These are phyloP conservation scores for Leishmania amazonensis DNA, from an alignment of 208 protist genomes.

Conservation along the genomic window DNA sequence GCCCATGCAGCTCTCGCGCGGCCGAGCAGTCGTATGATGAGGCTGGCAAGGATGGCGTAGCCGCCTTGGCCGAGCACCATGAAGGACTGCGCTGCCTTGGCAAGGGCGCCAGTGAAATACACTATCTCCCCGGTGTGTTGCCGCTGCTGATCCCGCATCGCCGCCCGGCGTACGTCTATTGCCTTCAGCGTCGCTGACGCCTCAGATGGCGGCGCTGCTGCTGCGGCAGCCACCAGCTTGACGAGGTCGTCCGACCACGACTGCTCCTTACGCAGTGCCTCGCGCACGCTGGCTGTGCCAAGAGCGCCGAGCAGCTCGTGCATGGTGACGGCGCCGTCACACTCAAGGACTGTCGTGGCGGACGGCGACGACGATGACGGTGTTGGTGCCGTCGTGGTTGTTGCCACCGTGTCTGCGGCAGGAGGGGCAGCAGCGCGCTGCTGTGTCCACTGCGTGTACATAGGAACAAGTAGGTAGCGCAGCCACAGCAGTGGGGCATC, in stretches of 20 bases:
- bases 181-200: not conserved
- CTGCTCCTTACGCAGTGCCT: slow-evolving; percentile 18
- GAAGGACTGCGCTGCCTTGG: slow-evolving; percentile 28
- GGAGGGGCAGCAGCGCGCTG: slow-evolving; percentile 8
- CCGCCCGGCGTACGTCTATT: not conserved
- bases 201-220: not conserved
- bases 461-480: slow-evolving; percentile 28
- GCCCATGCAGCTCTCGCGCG: slow-evolving; percentile 22
- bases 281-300: slow-evolving; percentile 8
- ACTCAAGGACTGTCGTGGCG: not conserved
- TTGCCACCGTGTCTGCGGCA: not conserved
- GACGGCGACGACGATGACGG: not conserved
- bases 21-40: slow-evolving; percentile 15
- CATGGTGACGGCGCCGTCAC: slow-evolving; percentile 14
- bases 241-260: slow-evolving; percentile 8
- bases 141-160: slow-evolving; percentile 12
- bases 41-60: slow-evolving; percentile 8
- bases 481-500: slow-evolving; percentile 36
- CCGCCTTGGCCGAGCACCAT: slow-evolving; percentile 20
- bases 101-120: slow-evolving; percentile 30
- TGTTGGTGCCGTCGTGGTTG: not conserved
- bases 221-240: not conserved
- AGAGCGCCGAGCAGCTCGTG: slow-evolving; percentile 20
- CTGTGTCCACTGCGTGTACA: slow-evolving; percentile 33
- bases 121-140: slow-evolving; percentile 20